Evolutionary conservation across 192 early-diverging fungal genomes (phyloP).

Genomic region (Entomortierella chlamydospora): DNA sequence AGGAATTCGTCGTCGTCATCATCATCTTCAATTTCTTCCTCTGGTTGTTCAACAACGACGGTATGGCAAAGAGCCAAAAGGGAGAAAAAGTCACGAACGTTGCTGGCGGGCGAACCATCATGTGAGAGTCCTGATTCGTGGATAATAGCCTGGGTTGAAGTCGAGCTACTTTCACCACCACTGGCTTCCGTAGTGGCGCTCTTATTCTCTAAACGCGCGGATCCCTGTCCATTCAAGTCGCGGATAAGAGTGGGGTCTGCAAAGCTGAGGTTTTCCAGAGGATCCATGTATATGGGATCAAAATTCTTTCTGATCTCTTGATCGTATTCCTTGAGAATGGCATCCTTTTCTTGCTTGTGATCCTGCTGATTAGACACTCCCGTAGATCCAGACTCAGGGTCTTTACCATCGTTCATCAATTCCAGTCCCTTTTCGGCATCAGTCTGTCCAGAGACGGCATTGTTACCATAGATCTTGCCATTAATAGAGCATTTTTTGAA

Average conservation of each 20-base stretch:
- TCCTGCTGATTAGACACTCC: too few species aligned
- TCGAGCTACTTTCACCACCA: slow-evolving; percentile 28
- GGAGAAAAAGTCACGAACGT: slow-evolving; percentile 87
- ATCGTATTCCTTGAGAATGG: slow-evolving; percentile 67
- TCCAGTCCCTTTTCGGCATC: slow-evolving; percentile 70
- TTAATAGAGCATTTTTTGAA: slow-evolving; percentile 94
- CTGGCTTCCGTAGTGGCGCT: slow-evolving; percentile 8
- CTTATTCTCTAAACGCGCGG: slow-evolving; percentile 1
- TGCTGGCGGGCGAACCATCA: slow-evolving; percentile 63
- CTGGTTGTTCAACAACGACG: slow-evolving; percentile 84
- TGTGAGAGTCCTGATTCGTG: slow-evolving; percentile 2
- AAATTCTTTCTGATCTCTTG: slow-evolving; percentile 73
- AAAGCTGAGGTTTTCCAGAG: slow-evolving; percentile 76
- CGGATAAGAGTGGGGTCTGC: slow-evolving; percentile 83
- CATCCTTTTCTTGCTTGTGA: slow-evolving; percentile 30
- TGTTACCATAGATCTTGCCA: slow-evolving; percentile 87
- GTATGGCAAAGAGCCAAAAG: slow-evolving; percentile 95
- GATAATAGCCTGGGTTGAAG: neutral
- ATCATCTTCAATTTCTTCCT: slow-evolving; percentile 55
- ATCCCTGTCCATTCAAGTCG: slow-evolving; percentile 70
- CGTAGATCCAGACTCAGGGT: slow-evolving; percentile 21
- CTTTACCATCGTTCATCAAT: slow-evolving; percentile 62
- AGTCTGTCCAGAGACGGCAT: slow-evolving; percentile 74
- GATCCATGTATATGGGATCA: slow-evolving; percentile 72
- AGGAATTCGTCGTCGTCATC: slow-evolving; percentile 59